Percentiles rank a stretch among this genome's conserved stretches.
phyloP scores from a whole-genome alignment of 2,329 filamentous ascomycete genomes.

The Helicocarpus griseus region DNA sequence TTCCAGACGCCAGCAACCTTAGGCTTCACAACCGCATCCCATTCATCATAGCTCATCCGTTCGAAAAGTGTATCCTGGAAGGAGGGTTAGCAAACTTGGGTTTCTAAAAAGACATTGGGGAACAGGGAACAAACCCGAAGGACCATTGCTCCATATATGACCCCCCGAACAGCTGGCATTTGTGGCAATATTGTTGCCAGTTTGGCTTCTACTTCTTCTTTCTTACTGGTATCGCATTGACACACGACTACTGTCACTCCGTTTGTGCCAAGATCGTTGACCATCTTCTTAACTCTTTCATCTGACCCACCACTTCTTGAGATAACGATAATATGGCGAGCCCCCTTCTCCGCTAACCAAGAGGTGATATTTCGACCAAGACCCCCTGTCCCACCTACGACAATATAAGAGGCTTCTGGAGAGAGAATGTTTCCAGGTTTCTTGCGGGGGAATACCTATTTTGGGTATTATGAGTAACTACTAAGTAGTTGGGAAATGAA shows the following conservation, averaged over 20 bases:
- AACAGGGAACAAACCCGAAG: slow-evolving; percentile 13
- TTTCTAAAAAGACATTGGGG: not conserved
- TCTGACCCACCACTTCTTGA: slow-evolving; percentile 38
- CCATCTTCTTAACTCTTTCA: slow-evolving; percentile 14
- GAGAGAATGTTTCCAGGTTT: slow-evolving; percentile 1
- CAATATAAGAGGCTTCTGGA: slow-evolving; percentile 39
- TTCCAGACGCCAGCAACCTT: slow-evolving; percentile 7
- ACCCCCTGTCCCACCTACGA: slow-evolving; percentile 48
- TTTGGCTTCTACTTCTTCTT: slow-evolving; percentile 17
- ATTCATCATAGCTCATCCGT: slow-evolving; percentile 6
- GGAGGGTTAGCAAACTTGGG: not conserved
- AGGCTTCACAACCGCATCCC: not conserved
- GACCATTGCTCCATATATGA: slow-evolving; percentile 37
- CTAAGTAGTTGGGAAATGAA: slow-evolving; percentile 8
- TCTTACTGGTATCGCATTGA: slow-evolving; percentile 19
- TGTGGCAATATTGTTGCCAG: slow-evolving; percentile 15
- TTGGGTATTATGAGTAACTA: not conserved
- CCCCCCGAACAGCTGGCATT: slow-evolving; percentile 25
- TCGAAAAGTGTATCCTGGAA: slow-evolving; percentile 5
- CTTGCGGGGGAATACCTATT: not conserved
- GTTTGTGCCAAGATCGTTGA: slow-evolving; percentile 9
- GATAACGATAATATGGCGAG: slow-evolving; percentile 41
- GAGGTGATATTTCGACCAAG: slow-evolving; percentile 44
- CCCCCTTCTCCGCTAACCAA: slow-evolving; percentile 41
- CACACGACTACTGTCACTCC: slow-evolving; percentile 11